These are phyloP conservation scores for Epichloe amarillans DNA, from an alignment of 2,329 filamentous ascomycete genomes.

Conservation along the genomic window DNA sequence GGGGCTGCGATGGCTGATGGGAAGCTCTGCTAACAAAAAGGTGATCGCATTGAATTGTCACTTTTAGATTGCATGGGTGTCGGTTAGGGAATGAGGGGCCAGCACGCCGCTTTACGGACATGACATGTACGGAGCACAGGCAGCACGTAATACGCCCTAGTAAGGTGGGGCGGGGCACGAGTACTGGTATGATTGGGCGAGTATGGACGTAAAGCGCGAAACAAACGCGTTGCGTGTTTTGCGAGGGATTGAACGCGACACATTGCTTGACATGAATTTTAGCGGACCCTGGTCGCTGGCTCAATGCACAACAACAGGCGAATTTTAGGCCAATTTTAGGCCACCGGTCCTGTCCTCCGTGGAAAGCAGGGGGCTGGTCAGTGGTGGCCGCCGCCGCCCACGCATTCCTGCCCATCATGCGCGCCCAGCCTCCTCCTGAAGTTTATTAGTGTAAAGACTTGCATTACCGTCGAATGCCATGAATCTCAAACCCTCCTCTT, in stretches of 20 bases:
- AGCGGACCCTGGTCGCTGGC: neutral
- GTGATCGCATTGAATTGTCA: too few species aligned
- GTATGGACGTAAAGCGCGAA: neutral
- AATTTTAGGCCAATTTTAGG: neutral
- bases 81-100: too few species aligned
- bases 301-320: neutral
- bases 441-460: conserved; percentile 1
- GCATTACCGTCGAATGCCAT: conserved; percentile 7
- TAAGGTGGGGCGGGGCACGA: too few species aligned
- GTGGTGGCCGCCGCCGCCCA: conserved; percentile 7
- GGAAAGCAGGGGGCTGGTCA: conserved; percentile 9
- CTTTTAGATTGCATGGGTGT: too few species aligned
- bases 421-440: conserved; percentile 10
- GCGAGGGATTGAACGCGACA: neutral
- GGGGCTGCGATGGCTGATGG: neutral
- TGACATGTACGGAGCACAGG: too few species aligned
- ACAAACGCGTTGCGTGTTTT: neutral
- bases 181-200: neutral
- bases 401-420: conserved; percentile 6
- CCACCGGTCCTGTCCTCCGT: neutral
- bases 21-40: too few species aligned
- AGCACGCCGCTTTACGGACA: too few species aligned
- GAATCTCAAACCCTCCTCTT: conserved; percentile 10
- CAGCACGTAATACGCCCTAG: too few species aligned
- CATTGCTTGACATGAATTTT: neutral